Conservation (phyloP, 225 moss, liverwort and hornwort genomes). For the Takakia lepidozioides region DNA sequence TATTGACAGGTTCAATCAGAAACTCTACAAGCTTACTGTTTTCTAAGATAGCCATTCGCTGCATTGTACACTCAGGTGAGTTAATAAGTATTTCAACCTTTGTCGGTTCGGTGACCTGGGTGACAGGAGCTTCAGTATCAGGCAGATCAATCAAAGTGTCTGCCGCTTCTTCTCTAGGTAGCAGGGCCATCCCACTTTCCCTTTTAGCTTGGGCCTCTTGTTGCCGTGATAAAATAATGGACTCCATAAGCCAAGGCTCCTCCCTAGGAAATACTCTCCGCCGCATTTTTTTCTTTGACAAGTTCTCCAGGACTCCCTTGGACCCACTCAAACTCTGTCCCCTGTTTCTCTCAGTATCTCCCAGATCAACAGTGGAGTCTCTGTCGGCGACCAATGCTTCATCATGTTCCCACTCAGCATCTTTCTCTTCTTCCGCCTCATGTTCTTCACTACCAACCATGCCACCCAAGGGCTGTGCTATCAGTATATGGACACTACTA, state of each 20-base stretch:
- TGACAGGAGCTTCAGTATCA: slow-evolving; percentile 11
- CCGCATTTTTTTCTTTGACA: slow-evolving; percentile 61
- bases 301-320: slow-evolving; percentile 23
- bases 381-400: no score
- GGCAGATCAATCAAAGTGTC: slow-evolving; percentile 14
- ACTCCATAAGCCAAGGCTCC: slow-evolving; percentile 91
- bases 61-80: slow-evolving; percentile 95
- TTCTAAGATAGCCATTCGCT: slow-evolving; percentile 96
- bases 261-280: slow-evolving; percentile 61
- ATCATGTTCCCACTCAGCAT: no score
- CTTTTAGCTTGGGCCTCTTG: slow-evolving; percentile 18
- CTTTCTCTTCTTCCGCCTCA: no score
- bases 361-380: no score
- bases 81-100: slow-evolving; percentile 90
- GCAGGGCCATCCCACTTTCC: slow-evolving; percentile 24
- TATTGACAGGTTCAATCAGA: slow-evolving; percentile 85
- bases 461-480: no score
- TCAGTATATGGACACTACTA: no score
- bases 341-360: no score
- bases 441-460: no score
- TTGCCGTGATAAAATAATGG: slow-evolving; percentile 60
- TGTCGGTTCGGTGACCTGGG: slow-evolving; percentile 18
- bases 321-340: no score
- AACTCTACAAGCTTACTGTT: slow-evolving; percentile 88
- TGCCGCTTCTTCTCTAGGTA: slow-evolving; percentile 17